phyloP scores from a whole-genome alignment of 371 early-diverging fungal species.

The Syncephalis plumigaleata region DNA sequence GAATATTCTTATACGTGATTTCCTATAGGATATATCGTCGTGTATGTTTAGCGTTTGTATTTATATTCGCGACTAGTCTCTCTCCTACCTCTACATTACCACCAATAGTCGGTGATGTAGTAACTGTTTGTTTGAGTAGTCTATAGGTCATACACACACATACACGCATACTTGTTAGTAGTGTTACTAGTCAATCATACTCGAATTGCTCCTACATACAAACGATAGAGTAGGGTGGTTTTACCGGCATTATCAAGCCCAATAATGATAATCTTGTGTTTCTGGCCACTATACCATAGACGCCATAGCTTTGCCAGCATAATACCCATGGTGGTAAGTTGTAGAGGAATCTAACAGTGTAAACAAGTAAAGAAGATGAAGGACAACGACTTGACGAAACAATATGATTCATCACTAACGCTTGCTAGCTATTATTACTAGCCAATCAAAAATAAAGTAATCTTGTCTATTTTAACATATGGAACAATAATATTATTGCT shows the following conservation, averaged over 20 bases:
- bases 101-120: conserved; percentile 58
- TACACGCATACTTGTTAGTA: not conserved
- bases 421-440: too few relatives aligned
- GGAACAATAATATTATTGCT: too few relatives aligned
- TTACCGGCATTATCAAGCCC: conserved; percentile 59
- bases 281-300: conserved; percentile 18
- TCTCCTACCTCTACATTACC: conserved; percentile 36
- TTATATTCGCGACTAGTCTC: too few relatives aligned
- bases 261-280: conserved; percentile 37
- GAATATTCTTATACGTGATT: conserved; percentile 48
- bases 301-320: conserved; percentile 20
- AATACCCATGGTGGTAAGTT: conserved; percentile 13
- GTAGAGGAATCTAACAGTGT: too few relatives aligned
- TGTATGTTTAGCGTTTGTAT: not conserved
- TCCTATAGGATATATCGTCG: conserved; percentile 11
- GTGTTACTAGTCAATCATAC: not conserved
- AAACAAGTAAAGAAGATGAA: conserved; percentile 1
- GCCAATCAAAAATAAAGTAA: too few relatives aligned
- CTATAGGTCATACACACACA: conserved; percentile 10
- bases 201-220: conserved; percentile 26
- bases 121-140: conserved; percentile 46
- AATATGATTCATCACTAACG: too few relatives aligned
- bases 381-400: too few relatives aligned
- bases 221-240: conserved; percentile 35
- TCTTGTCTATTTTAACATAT: too few relatives aligned